Evolutionary conservation across 805 yeast species (phyloP).

Genomic region (Jamesozyma hellenica): DNA sequence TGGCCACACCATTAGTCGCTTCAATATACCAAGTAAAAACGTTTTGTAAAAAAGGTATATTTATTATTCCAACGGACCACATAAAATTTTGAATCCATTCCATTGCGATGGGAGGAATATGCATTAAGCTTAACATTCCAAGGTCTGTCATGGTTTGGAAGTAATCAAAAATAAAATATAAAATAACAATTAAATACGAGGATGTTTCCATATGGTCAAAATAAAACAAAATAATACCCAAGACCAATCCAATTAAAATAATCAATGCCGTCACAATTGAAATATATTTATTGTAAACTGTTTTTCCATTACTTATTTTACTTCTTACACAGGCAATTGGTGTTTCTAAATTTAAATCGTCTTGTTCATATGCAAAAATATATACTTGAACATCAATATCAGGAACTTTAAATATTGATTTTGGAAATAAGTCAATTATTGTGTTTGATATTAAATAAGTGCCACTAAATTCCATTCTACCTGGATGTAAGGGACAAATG

Average conservation of each 20-base stretch:
- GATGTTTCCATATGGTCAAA: constrained; percentile 82
- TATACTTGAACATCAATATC: constrained; percentile 86
- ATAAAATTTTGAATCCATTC: constrained; percentile 95
- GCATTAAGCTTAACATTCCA: constrained; percentile 90
- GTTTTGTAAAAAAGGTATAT: constrained; percentile 62
- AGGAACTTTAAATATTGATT: constrained; percentile 79
- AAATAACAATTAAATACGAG: constrained; percentile 89
- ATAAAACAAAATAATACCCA: background rate
- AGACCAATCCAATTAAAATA: constrained; percentile 43
- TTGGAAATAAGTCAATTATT: constrained; percentile 51
- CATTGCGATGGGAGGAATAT: constrained; percentile 91
- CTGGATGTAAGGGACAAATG: constrained; percentile 78
- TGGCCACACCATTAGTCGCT: constrained; percentile 81
- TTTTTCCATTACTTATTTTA: constrained; percentile 71
- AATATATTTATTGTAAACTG: constrained; percentile 84
- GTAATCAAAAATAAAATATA: constrained; percentile 82
- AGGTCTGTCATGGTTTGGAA: constrained; percentile 89
- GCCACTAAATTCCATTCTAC: constrained; percentile 69
- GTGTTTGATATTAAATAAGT: constrained; percentile 35
- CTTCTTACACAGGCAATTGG: constrained; percentile 90
- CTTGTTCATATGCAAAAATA: constrained; percentile 50
- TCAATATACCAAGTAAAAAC: constrained; percentile 91
- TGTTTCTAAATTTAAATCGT: constrained; percentile 32
- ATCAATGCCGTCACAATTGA: constrained; percentile 93
- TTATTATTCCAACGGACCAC: constrained; percentile 92